A percentile compares a stretch with the other conserved stretches of the same genome.
Evolutionary conservation across 2,329 filamentous ascomycete species (phyloP).

Genomic region (Xylariaceae sp.): DNA sequence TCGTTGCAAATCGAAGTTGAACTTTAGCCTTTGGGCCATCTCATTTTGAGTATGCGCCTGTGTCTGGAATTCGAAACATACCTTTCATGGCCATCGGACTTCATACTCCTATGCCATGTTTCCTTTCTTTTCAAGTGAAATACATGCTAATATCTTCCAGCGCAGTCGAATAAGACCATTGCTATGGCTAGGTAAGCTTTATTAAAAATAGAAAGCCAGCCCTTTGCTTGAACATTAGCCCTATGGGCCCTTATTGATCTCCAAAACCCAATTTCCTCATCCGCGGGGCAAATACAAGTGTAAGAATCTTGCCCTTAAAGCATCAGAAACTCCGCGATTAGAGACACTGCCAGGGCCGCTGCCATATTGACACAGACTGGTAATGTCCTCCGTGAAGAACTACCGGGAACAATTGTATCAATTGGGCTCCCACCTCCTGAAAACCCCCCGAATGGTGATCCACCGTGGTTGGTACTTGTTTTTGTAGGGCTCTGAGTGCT

Average conservation of each 20-base stretch:
- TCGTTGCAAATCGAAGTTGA: neutral
- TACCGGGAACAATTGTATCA: slow-evolving; percentile 14
- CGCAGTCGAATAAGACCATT: slow-evolving; percentile 19
- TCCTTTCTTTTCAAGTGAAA: slow-evolving; percentile 8
- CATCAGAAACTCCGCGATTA: slow-evolving; percentile 8
- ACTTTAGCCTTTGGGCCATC: neutral
- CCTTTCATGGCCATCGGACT: neutral
- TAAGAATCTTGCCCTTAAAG: neutral
- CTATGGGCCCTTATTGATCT: neutral
- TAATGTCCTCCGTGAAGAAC: slow-evolving; percentile 3
- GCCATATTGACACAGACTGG: neutral
- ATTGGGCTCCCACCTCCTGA: slow-evolving; percentile 28
- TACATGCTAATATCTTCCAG: slow-evolving; percentile 18
- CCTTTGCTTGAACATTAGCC: slow-evolving; percentile 10
- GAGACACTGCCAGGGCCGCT: neutral
- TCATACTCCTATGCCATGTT: neutral
- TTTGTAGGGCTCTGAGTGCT: slow-evolving; percentile 5
- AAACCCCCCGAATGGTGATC: slow-evolving; percentile 6
- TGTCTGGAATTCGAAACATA: slow-evolving; percentile 2
- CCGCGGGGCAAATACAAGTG: neutral
- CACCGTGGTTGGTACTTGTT: neutral
- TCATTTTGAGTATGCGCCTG: neutral
- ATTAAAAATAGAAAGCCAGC: neutral
- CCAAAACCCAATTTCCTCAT: neutral
- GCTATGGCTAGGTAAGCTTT: slow-evolving; percentile 2